phyloP scores from a whole-genome alignment of 495 filamentous ascomycete species.

The Xylaria scruposa region DNA sequence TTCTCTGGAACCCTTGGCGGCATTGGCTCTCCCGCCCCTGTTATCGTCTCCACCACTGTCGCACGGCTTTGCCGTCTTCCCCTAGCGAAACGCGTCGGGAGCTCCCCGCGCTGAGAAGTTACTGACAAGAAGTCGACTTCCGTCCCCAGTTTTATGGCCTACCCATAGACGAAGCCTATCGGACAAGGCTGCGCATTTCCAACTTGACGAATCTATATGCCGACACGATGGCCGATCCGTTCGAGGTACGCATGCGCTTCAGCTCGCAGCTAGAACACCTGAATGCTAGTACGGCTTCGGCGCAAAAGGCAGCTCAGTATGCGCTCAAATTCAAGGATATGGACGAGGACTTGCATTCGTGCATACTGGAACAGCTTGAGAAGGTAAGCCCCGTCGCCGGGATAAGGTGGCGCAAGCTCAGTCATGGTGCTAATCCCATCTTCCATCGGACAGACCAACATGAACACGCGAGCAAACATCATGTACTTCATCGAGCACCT shows the following conservation, averaged over 20 bases:
- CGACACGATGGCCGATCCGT: slow-evolving; percentile 83
- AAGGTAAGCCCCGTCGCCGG: slow-evolving; percentile 55
- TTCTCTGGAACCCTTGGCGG: slow-evolving; percentile 13
- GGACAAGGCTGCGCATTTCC: slow-evolving; percentile 7
- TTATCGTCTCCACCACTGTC: not conserved
- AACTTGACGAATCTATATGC: slow-evolving; percentile 18
- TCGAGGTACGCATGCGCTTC: slow-evolving; percentile 98
- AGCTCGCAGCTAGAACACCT: slow-evolving; percentile 85
- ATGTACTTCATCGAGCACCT: slow-evolving; percentile 99
- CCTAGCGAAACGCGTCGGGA: slow-evolving; percentile 20
- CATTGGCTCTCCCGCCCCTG: not conserved
- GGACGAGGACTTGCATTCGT: slow-evolving; percentile 96
- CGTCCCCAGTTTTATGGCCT: slow-evolving; percentile 6
- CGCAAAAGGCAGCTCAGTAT: slow-evolving; percentile 93
- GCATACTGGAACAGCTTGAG: slow-evolving; percentile 95
- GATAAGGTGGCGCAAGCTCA: slow-evolving; percentile 4
- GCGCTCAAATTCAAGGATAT: slow-evolving; percentile 89
- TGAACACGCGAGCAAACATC: slow-evolving; percentile 98
- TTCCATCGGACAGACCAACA: slow-evolving; percentile 67
- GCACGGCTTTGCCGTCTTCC: slow-evolving; percentile 8
- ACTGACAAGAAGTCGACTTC: not conserved
- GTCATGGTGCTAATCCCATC: not conserved
- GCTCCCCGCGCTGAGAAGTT: slow-evolving; percentile 20
- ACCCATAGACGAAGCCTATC: not conserved
- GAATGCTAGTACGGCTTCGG: slow-evolving; percentile 84